Percentiles rank a stretch among this genome's conserved stretches.
These are phyloP conservation scores for Dictyostelium capitatum DNA, from an alignment of 78 protist genomes.

Conservation along the genomic window DNA sequence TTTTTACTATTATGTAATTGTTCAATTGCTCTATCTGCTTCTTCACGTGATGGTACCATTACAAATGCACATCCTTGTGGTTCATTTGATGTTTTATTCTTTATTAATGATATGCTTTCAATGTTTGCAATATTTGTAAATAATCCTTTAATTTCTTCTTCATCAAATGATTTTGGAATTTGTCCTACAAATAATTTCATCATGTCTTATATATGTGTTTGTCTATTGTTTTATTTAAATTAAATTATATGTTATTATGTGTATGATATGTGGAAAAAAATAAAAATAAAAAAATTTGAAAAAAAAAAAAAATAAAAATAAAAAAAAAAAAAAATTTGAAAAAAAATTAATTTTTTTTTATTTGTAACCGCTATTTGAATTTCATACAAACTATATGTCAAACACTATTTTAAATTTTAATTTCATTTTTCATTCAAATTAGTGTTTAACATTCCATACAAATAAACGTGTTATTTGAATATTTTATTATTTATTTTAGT, in stretches of 20 bases:
- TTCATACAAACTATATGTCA: too few relatives aligned
- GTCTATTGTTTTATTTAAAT: neutral
- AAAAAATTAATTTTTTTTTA: neutral
- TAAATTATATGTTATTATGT: neutral
- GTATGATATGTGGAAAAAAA: neutral
- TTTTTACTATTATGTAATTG: conserved; percentile 78
- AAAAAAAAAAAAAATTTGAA: neutral
- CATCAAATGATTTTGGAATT: conserved; percentile 76
- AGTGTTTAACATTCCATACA: too few relatives aligned
- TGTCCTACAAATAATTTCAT: conserved; percentile 89
- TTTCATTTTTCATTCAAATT: too few relatives aligned
- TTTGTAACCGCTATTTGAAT: too few relatives aligned
- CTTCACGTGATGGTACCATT: conserved; percentile 20
- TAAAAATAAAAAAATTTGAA: neutral
- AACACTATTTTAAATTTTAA: too few relatives aligned
- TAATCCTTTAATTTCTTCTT: conserved; percentile 42
- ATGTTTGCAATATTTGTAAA: conserved; percentile 56
- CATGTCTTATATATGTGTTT: neutral
- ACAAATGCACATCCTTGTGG: conserved; percentile 89
- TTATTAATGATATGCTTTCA: conserved; percentile 49
- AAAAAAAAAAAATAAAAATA: neutral
- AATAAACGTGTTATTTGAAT: too few relatives aligned
- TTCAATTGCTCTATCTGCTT: conserved; percentile 81
- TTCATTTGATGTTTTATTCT: conserved; percentile 16
- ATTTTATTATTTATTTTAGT: neutral